Evolutionary conservation across 768 basidiomycete species (phyloP).

Genomic region (Lactarius hatsudake): DNA sequence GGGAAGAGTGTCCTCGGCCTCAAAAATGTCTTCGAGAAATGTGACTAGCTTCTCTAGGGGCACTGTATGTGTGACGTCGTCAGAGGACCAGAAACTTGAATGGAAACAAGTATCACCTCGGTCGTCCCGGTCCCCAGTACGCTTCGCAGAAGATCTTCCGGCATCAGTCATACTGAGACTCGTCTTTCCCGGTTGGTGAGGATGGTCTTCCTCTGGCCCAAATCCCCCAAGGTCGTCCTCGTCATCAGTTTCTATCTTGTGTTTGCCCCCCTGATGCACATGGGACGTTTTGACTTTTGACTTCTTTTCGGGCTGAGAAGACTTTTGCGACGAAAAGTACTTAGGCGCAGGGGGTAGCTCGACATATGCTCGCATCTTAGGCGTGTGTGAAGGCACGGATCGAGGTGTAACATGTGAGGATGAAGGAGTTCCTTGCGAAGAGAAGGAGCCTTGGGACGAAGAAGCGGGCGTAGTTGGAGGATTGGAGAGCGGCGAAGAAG

Average conservation of each 20-base stretch:
- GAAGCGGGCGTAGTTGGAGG: conserved; percentile 26
- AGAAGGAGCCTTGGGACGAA: conserved; percentile 20
- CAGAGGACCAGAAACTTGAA: neutral
- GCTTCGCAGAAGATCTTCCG: conserved; percentile 50
- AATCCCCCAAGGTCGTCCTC: conserved; percentile 31
- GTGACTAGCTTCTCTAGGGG: conserved; percentile 75
- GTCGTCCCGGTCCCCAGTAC: conserved; percentile 75
- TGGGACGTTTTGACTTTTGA: conserved; percentile 1
- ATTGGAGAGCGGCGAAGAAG: conserved; percentile 16
- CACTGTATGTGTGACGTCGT: conserved; percentile 35
- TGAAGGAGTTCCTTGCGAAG: conserved; percentile 11
- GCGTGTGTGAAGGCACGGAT: conserved; percentile 24
- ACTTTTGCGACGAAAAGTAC: conserved; percentile 22
- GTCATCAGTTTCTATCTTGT: conserved; percentile 23
- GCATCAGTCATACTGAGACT: conserved; percentile 34
- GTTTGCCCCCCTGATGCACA: conserved; percentile 21
- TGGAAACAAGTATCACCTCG: conserved; percentile 44
- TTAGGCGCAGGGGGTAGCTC: conserved; percentile 33
- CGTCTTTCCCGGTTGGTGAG: conserved; percentile 37
- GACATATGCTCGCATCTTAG: conserved; percentile 32
- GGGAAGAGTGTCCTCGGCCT: conserved; percentile 70
- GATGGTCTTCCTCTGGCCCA: conserved; percentile 42
- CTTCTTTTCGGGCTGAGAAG: conserved; percentile 26
- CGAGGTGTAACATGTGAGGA: conserved; percentile 6
- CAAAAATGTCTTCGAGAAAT: conserved; percentile 81